phyloP scores from a whole-genome alignment of 768 basidiomycete species.

The Tubosaeta sp. region DNA sequence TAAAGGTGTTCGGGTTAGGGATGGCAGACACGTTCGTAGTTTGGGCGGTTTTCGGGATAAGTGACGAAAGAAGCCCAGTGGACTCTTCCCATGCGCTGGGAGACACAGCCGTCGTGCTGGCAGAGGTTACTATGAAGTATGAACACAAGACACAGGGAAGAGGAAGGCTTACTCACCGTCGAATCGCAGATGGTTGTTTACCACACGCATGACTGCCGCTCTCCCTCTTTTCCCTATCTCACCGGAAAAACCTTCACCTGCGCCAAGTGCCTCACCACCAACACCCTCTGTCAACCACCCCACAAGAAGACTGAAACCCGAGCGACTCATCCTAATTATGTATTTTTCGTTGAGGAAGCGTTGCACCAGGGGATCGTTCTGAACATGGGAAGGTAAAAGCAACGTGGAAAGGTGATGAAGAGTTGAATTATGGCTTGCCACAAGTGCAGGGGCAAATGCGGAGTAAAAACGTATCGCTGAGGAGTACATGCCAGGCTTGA shows the following conservation, averaged over 20 bases:
- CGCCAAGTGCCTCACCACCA: constrained; percentile 79
- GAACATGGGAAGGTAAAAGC: constrained; percentile 77
- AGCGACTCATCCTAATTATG: constrained; percentile 81
- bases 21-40: constrained; percentile 32
- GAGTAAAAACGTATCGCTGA: constrained; percentile 73
- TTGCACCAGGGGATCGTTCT: constrained; percentile 76
- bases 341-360: constrained; percentile 91
- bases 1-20: constrained; percentile 69
- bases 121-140: constrained; percentile 55
- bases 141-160: constrained; percentile 14
- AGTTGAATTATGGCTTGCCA: constrained; percentile 58
- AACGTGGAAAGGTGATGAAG: constrained; percentile 78
- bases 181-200: constrained; percentile 90
- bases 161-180: constrained; percentile 54
- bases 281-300: constrained; percentile 96
- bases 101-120: constrained; percentile 60
- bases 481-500: constrained; percentile 12
- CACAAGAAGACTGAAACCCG: constrained; percentile 85
- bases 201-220: constrained; percentile 86
- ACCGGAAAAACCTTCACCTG: constrained; percentile 73
- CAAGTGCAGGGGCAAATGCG: constrained; percentile 64
- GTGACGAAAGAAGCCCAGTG: constrained; percentile 76
- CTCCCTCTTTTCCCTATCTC: constrained; percentile 82
- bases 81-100: constrained; percentile 77
- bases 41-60: constrained; percentile 62